These are phyloP conservation scores for Calvatia gigantea DNA, from an alignment of 768 basidiomycete species.

Conservation along the genomic window DNA sequence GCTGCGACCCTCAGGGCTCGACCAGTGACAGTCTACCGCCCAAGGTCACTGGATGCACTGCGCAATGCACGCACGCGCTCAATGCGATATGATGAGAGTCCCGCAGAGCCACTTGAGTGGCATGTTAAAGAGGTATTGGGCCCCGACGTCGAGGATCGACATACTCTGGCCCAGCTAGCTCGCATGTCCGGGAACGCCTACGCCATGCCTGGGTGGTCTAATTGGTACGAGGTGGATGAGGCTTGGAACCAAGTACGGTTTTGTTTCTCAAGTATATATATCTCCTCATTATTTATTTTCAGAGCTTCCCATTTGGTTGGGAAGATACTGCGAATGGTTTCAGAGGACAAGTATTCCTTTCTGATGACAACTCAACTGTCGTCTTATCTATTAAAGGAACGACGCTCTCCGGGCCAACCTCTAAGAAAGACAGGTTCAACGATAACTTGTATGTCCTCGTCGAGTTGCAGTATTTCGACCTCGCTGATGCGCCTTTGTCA, in stretches of 20 bases:
- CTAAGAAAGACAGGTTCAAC: conserved; percentile 90
- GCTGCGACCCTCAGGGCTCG: conserved; percentile 36
- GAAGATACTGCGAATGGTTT: conserved; percentile 68
- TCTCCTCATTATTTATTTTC: conserved; percentile 9
- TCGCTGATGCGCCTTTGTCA: neutral
- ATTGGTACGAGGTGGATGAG: conserved; percentile 80
- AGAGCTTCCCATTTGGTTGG: conserved; percentile 85
- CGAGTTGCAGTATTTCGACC: neutral
- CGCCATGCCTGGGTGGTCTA: conserved; percentile 59
- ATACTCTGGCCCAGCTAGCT: conserved; percentile 80
- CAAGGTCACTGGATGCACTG: conserved; percentile 46
- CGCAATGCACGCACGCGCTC: conserved; percentile 54
- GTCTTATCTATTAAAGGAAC: conserved; percentile 90
- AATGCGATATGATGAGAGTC: conserved; percentile 40
- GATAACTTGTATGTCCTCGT: conserved; percentile 58
- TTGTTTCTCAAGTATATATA: conserved; percentile 14
- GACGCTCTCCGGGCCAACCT: conserved; percentile 79
- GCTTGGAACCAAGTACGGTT: conserved; percentile 68
- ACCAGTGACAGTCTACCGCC: conserved; percentile 59
- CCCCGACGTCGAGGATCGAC: conserved; percentile 76
- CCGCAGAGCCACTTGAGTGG: conserved; percentile 56
- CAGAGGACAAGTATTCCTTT: conserved; percentile 85
- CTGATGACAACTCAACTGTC: conserved; percentile 74
- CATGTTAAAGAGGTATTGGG: conserved; percentile 58
- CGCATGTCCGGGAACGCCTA: conserved; percentile 92